phyloP scores from a whole-genome alignment of 2,329 filamentous ascomycete species.

The Talaromyces pinophilus region DNA sequence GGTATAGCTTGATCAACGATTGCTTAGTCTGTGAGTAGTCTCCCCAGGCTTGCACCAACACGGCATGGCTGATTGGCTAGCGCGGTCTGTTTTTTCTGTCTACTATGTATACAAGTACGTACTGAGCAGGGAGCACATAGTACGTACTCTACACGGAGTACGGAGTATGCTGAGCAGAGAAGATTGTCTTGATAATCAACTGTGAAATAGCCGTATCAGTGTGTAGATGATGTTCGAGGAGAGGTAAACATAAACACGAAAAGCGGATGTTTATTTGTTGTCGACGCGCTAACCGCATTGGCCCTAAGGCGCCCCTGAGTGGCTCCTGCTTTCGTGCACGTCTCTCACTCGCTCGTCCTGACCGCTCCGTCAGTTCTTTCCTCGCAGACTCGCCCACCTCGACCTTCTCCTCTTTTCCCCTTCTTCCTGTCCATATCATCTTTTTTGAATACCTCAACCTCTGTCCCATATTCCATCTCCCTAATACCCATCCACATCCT shows the following conservation, averaged over 20 bases:
- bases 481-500: constrained; percentile 18
- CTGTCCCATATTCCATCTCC: background rate
- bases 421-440: constrained; percentile 4
- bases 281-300: constrained; percentile 7
- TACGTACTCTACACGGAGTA: background rate
- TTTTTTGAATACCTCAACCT: background rate
- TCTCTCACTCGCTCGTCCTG: constrained; percentile 32
- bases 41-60: constrained; percentile 6
- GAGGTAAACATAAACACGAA: background rate
- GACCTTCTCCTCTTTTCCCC: constrained; percentile 25
- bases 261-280: constrained; percentile 10
- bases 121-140: background rate
- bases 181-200: background rate
- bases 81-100: constrained; percentile 11
- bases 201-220: background rate
- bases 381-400: background rate
- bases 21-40: background rate
- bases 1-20: background rate
- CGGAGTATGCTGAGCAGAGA: too few relatives aligned
- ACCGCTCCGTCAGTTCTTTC: constrained; percentile 22
- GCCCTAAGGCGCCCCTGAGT: constrained; percentile 7
- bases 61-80: constrained; percentile 18
- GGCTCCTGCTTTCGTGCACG: constrained; percentile 21
- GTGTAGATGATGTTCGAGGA: background rate
- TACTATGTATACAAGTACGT: background rate